Conservation (phyloP, 2,329 filamentous ascomycete species). For the Alternaria gaisen region DNA sequence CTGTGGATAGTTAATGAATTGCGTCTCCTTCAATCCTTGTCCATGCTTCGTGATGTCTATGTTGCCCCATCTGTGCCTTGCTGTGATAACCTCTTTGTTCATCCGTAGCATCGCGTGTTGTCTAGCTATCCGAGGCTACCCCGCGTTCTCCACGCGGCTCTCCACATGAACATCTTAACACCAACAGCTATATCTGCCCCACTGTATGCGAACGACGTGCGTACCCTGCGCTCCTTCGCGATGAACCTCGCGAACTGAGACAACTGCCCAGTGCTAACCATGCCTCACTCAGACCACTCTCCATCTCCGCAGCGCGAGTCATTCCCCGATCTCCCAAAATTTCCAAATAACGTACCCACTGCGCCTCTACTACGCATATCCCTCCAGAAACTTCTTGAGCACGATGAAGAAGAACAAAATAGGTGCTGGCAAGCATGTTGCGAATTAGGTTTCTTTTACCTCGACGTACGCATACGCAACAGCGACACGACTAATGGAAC, state of each 20-base stretch:
- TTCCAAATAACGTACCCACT: slow-evolving; percentile 53
- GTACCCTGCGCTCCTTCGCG: not conserved
- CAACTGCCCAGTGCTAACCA: slow-evolving; percentile 6
- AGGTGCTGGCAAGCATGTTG: slow-evolving; percentile 54
- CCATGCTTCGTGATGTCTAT: slow-evolving; percentile 5
- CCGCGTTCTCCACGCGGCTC: slow-evolving; percentile 7
- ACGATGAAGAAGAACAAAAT: slow-evolving; percentile 47
- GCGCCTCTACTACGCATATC: slow-evolving; percentile 55
- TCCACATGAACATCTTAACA: not conserved
- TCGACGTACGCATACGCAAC: slow-evolving; percentile 54
- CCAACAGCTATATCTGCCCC: not conserved
- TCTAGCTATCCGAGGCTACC: slow-evolving; percentile 7
- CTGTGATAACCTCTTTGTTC: not conserved
- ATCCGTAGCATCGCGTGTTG: not conserved
- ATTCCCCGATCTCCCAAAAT: slow-evolving; percentile 51
- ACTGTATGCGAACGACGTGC: slow-evolving; percentile 1
- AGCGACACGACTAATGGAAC: not conserved
- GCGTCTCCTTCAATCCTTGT: slow-evolving; percentile 24
- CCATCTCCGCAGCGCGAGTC: slow-evolving; percentile 18
- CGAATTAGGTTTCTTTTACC: slow-evolving; percentile 66
- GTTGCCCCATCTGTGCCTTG: not conserved
- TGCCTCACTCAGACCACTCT: slow-evolving; percentile 36
- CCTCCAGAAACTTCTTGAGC: slow-evolving; percentile 49
- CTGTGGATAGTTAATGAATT: slow-evolving; percentile 53
- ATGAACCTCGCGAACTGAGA: not conserved